Base-by-base conservation (phyloP, 2,329 filamentous ascomycete species). In the Colletotrichum sp. region DNA sequence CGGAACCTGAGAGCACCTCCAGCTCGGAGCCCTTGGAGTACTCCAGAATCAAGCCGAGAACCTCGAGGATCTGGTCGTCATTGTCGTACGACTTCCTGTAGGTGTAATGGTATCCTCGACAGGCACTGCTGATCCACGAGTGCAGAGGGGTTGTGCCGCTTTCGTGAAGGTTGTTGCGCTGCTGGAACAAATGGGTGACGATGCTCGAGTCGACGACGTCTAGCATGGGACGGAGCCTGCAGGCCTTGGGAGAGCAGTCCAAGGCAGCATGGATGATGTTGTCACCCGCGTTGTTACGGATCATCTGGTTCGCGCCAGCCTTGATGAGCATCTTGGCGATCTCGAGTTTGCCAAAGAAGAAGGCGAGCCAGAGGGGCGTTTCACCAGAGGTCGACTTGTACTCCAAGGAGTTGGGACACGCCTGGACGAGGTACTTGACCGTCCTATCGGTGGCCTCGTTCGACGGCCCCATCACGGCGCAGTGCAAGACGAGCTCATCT, bases 361-460 rank as follows among this genome's bases (percentile, higher is more conserved):
- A 93, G 3, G 95, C 94, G 12, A 95, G 82, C 72, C 92, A 89
- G 1, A 98, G 87, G 3, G 95, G 94, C 0, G 94, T 96, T 67
- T 89, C 85, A 1, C 91, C 91, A 9, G 85, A 80, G 2, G 86
- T 82, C 2, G 89, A 91, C 79, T 92, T 94, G 66, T 89, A 87
- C 72, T 95, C 91, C 2, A 98, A 80, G 1, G 88, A 88, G 4
- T 90, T 86, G 0, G 94, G 94, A 72, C 89, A 88, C 13, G 88
- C 87, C 30, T 92, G 87, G 67, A 94, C 83, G 3, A 98, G 86
- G 78, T 95, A 94, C 72, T 92, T 86, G 43, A 97, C 86, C 6
- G 95, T 82, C 36, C 87, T 85, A 21, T 89, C 84, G 0, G 91
- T 87, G 5, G 88, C 80, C 2, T 84, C 79, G 15, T 79, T 80